A percentile compares a stretch with the other conserved stretches of the same genome.
Conservation (phyloP, 352 stramenopile species). For the Globisporangium mamillatum region DNA sequence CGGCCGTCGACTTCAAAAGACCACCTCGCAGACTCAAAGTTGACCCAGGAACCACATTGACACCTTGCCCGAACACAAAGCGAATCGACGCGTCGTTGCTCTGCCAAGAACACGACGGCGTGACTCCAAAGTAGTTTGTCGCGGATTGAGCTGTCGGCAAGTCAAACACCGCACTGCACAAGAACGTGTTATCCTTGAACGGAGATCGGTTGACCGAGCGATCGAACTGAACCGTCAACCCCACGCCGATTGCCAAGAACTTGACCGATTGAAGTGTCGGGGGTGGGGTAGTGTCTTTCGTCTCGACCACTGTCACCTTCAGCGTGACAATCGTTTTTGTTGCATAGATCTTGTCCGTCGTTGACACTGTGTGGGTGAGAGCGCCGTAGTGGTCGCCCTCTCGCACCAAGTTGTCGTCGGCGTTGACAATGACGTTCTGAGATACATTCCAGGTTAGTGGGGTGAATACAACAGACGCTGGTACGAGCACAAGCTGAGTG, state of each 20-base stretch:
- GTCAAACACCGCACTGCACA: slow-evolving; percentile 55
- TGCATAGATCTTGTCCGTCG: slow-evolving; percentile 30
- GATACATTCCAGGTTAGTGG: slow-evolving; percentile 47
- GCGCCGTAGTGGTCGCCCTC: slow-evolving; percentile 39
- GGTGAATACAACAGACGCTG: slow-evolving; percentile 35
- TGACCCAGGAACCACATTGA: slow-evolving; percentile 37
- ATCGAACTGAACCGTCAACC: slow-evolving; percentile 46
- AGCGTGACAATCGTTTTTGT: slow-evolving; percentile 23
- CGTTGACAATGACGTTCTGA: slow-evolving; percentile 35
- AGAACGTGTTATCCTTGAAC: slow-evolving; percentile 33
- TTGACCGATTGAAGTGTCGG: slow-evolving; percentile 49
- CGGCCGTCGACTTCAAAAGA: slow-evolving; percentile 48
- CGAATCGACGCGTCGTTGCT: slow-evolving; percentile 36
- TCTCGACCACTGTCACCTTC: slow-evolving; percentile 57
- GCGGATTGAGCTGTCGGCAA: slow-evolving; percentile 25
- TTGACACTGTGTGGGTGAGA: slow-evolving; percentile 30
- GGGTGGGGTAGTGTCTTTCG: slow-evolving; percentile 53
- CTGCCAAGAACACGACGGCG: slow-evolving; percentile 47
- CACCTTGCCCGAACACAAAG: slow-evolving; percentile 44
- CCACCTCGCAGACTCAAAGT: slow-evolving; percentile 36
- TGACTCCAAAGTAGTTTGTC: slow-evolving; percentile 36
- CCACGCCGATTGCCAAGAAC: slow-evolving; percentile 49
- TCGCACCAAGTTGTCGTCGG: slow-evolving; percentile 44
- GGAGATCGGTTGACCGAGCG: slow-evolving; percentile 36
- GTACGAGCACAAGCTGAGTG: slow-evolving; percentile 36